Base-by-base conservation (phyloP, 208 protist species). In the Trichomonas gallinae region DNA sequence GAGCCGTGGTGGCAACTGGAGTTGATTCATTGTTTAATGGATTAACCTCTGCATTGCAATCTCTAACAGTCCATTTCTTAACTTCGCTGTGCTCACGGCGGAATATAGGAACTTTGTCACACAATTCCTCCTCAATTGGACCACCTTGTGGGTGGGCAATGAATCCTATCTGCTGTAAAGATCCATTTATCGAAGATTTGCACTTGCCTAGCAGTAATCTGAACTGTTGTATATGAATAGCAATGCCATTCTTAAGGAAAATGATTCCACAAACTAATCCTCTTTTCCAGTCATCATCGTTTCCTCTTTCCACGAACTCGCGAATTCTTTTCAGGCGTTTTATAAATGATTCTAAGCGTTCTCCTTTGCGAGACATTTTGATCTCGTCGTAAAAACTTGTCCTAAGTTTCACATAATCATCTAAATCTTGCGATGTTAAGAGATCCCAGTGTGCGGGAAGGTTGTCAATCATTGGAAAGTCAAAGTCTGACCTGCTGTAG, bases 141-240 rank as follows among this genome's bases (percentile, higher is more conserved):
- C 45, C 13, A 21, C n/a, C 36, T 38, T 42, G 44, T 38, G 87
- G 87, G 0, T 51, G 17, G 1, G 87, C 87, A 34, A 51, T 51
- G 31, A 48, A 93, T 38, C 87, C 87, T 17, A 93, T 42, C 38
- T 93, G 87, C 36, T 93, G 87, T 0, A 93, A 15, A 42, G 87
- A 93, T 0, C 87, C 87, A 51, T 93, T 93, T 4, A 93, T 93
- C 11, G 87, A 93, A 15, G 87, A 93, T 93, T 93, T 93, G 87
- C 87, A 93, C n/a, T 93, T 93, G 48, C 87, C 87, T 8, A 93
- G 17, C 4, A 93, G 26, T 26, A 93, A 15, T 8, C 87, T 23
- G 15, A 93, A 51, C 26, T 93, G 87, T 36, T 93, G 87, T 1
- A 93, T 93, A 36, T 93, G 42, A 31, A 93, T 93, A 8, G n/a